phyloP scores from a whole-genome alignment of 768 basidiomycete species.

The Leccinum boreale region DNA sequence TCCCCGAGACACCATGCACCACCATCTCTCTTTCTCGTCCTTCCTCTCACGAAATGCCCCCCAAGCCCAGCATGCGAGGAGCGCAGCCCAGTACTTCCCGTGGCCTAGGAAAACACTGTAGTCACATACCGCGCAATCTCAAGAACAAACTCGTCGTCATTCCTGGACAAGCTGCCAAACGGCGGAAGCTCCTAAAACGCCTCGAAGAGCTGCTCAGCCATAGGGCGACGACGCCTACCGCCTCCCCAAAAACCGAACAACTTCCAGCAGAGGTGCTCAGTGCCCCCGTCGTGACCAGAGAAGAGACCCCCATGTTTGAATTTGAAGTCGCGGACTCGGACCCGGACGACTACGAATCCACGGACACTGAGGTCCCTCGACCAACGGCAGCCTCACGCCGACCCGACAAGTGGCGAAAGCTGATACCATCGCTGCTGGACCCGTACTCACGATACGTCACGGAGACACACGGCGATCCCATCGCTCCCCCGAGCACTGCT shows the following conservation, averaged over 20 bases:
- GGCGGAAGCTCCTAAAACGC: background rate
- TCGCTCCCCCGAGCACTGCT: background rate
- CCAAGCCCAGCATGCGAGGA: background rate
- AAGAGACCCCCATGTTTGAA: background rate
- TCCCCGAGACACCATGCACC: background rate
- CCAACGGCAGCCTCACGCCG: background rate
- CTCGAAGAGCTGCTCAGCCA: background rate
- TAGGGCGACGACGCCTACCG: background rate
- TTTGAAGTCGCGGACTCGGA: background rate
- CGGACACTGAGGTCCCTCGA: background rate
- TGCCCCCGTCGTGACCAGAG: background rate
- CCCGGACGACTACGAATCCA: background rate
- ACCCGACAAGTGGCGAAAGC: background rate
- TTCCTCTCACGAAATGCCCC: background rate
- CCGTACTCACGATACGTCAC: background rate
- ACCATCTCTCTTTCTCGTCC: background rate
- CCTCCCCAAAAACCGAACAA: background rate
- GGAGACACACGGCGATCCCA: background rate
- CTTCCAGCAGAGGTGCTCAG: background rate
- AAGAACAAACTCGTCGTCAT: background rate
- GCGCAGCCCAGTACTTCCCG: background rate
- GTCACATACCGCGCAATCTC: background rate
- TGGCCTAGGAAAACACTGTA: background rate
- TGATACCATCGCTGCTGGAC: background rate
- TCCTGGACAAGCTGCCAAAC: background rate